phyloP scores from a whole-genome alignment of 192 early-diverging fungal genomes.

The Backusella australiensis region DNA sequence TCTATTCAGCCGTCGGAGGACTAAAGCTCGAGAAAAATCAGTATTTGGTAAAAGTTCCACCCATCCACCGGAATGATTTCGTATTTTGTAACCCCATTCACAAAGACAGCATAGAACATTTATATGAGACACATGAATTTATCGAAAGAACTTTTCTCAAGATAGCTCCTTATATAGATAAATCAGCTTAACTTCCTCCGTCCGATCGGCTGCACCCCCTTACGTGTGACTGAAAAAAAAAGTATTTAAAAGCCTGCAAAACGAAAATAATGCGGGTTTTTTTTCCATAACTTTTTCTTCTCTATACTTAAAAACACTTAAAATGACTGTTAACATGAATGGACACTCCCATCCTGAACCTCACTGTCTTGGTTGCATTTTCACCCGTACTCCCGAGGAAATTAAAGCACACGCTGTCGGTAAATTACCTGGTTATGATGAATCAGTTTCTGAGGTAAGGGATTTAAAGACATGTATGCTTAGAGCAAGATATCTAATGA shows the following conservation, averaged over 20 bases:
- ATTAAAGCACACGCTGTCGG: not conserved
- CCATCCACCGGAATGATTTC: not conserved
- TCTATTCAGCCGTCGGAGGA: not conserved
- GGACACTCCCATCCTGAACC: not conserved
- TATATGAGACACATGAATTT: not conserved
- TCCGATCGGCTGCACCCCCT: not conserved
- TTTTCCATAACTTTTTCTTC: not conserved
- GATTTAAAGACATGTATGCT: not conserved
- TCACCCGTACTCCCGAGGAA: not conserved
- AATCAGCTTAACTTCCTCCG: not conserved
- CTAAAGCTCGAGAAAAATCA: not conserved
- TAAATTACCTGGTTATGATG: constrained; percentile 30
- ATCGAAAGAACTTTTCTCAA: constrained; percentile 4
- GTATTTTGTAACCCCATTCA: not conserved
- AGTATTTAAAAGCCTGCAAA: not conserved
- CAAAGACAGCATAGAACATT: not conserved
- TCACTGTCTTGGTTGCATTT: not conserved
- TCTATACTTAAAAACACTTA: not conserved
- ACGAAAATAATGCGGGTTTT: not conserved
- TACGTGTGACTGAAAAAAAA: not conserved
- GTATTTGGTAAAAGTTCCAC: not conserved
- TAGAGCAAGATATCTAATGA: not conserved
- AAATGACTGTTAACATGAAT: not conserved
- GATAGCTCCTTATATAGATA: constrained; percentile 1
- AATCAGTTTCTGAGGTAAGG: constrained; percentile 21